Conservation (phyloP, 345 rosid genomes). For the Euphorbia lathyris region DNA sequence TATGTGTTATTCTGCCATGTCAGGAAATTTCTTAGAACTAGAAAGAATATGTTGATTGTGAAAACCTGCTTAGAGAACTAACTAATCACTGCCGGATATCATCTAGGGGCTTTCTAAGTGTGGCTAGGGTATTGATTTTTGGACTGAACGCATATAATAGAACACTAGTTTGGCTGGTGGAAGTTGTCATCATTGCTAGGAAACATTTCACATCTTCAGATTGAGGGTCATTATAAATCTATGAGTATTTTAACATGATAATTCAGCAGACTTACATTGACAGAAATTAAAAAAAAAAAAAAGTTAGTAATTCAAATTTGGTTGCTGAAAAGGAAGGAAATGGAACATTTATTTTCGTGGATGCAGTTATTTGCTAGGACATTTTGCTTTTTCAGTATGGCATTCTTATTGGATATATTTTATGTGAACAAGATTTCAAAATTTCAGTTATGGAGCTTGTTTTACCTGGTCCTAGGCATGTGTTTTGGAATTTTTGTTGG, state of each 20-base stretch:
- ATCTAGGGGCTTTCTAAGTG: not conserved
- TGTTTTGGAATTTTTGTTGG: not conserved
- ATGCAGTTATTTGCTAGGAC: not conserved
- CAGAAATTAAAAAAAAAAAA: too few relatives aligned
- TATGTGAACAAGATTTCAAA: not conserved
- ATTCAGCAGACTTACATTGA: not conserved
- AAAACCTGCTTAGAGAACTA: not conserved
- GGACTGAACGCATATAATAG: not conserved
- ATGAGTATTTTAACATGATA: not conserved
- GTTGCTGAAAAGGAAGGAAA: not conserved
- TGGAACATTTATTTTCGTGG: not conserved
- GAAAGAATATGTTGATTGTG: too few relatives aligned
- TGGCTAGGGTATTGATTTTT: conserved; percentile 1
- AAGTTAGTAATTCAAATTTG: not conserved
- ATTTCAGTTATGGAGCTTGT: not conserved
- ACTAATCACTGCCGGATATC: not conserved
- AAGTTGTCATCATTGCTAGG: not conserved
- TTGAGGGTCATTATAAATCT: not conserved
- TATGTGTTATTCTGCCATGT: not conserved
- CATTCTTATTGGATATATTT: not conserved
- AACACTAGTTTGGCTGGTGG: not conserved
- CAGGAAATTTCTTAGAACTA: not conserved
- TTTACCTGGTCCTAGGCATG: not conserved
- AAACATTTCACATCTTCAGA: not conserved
- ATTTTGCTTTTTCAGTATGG: not conserved